Evolutionary conservation across 164 flowering plant genomes (phyloP), one percentile per base, ranked within the genome.

Genomic region (Nymphaea thermarum): DNA sequence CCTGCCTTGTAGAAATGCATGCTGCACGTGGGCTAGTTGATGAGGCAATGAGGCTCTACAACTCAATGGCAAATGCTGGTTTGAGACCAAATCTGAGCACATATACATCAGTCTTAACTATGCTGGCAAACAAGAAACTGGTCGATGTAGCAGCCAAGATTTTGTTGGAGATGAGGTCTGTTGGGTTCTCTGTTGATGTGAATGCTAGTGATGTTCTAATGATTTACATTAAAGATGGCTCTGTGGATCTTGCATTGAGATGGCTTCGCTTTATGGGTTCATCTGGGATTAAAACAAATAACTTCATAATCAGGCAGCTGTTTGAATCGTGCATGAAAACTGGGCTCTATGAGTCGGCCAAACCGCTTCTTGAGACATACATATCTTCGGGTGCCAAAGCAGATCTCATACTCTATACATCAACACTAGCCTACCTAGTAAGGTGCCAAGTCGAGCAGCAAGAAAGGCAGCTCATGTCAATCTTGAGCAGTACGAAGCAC

Each of bases 221-320:
- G 97, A 86, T 94, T 65, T 94, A 86, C 68, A 87, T 94, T 44
- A 94, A 94, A 68, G 87, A 91, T 68, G 98, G 96, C 11, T 88
- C 97, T 4, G 84, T 94, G 65, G 97, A 91, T 78, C 87, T 88
- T 72, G 95, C 96, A 72, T 77, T 94, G 82, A 83, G 86, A 77
- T 94, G 99, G 99, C 83, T 94, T 43, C 85, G 86, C 12, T 94
- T 94, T 80, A 91, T 94, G 95, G 93, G 92, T 73, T 83, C 99
- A 42, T 88, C 98, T 11, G 98, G 98, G 5, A 82, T 94, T 45
- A 73, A 89, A 71, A 91, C 99, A 17, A 94, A 94, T 69, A 94
- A 85, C 74, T 94, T 94, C 71, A 94, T 91, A 18, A 82, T 94
- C 44, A 77, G 98, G 70, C 98, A 90, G 82, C 81, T 94, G 64